phyloP scores from a whole-genome alignment of 345 rosid species.

The Psidium friedrichsthalianum region DNA sequence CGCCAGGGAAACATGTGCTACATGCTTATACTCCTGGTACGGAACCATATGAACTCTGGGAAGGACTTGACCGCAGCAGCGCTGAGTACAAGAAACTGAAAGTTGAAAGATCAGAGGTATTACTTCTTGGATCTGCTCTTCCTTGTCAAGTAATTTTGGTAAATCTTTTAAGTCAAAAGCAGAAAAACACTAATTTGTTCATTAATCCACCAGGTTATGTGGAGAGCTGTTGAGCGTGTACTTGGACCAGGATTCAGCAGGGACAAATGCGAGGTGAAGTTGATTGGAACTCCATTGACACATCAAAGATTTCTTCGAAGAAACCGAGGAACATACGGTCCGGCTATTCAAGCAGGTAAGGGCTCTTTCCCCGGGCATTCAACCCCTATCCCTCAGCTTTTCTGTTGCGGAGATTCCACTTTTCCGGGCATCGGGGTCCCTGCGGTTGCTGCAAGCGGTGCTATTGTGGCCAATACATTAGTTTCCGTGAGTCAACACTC shows the following conservation, averaged over 20 bases:
- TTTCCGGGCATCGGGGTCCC: constrained; percentile 93
- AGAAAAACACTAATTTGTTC: neutral
- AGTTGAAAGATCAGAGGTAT: constrained; percentile 80
- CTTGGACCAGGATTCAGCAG: constrained; percentile 68
- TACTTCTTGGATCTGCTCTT: neutral
- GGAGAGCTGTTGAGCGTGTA: constrained; percentile 81
- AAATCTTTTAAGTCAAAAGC: neutral
- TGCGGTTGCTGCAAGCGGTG: constrained; percentile 92
- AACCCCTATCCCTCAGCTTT: constrained; percentile 65
- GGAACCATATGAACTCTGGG: constrained; percentile 72
- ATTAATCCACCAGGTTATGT: constrained; percentile 46
- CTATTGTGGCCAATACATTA: constrained; percentile 80
- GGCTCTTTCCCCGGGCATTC: constrained; percentile 74
- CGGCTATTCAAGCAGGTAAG: constrained; percentile 80
- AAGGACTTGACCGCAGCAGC: constrained; percentile 72
- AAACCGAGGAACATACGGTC: constrained; percentile 80
- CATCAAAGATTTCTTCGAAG: constrained; percentile 71
- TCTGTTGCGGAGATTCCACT: constrained; percentile 88
- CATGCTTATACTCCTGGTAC: constrained; percentile 91
- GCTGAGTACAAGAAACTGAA: constrained; percentile 65
- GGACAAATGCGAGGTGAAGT: constrained; percentile 68
- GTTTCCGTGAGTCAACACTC: constrained; percentile 73
- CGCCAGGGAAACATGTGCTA: constrained; percentile 71
- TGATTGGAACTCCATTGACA: constrained; percentile 85
- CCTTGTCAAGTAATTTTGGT: too few relatives aligned